Evolutionary conservation across 805 yeast genomes (phyloP).

Genomic region (Priceomyces fermenticarens): DNA sequence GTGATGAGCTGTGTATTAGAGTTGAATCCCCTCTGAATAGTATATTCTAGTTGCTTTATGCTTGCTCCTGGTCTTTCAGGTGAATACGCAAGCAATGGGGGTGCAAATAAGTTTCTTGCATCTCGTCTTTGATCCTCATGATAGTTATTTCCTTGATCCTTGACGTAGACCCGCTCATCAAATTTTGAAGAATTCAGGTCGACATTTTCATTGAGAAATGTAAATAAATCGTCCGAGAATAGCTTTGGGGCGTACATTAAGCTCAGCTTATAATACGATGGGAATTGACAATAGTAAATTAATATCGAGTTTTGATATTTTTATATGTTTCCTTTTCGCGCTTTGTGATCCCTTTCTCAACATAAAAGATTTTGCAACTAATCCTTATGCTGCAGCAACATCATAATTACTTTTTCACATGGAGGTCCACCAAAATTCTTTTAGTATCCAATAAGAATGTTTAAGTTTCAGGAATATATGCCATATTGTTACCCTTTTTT

Average conservation of each 20-base stretch:
- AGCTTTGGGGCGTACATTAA: slow-evolving; percentile 48
- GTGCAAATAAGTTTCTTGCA: slow-evolving; percentile 36
- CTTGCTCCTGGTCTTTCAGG: slow-evolving; percentile 38
- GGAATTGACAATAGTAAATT: too few species aligned
- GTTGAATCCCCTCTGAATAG: slow-evolving; percentile 10
- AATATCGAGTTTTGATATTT: background rate
- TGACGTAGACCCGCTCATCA: slow-evolving; percentile 2
- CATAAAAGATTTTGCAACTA: background rate
- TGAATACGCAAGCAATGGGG: slow-evolving; percentile 55
- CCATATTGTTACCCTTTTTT: too few species aligned
- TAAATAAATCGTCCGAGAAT: slow-evolving; percentile 44
- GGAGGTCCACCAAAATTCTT: too few species aligned
- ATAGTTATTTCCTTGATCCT: slow-evolving; percentile 8
- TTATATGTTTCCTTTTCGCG: background rate
- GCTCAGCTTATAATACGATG: too few species aligned
- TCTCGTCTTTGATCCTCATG: slow-evolving; percentile 17
- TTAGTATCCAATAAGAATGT: too few species aligned
- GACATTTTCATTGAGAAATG: slow-evolving; percentile 32
- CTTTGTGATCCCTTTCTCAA: background rate
- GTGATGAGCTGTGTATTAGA: slow-evolving; percentile 11
- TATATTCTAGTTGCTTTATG: slow-evolving; percentile 15
- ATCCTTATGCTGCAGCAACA: background rate
- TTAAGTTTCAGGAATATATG: too few species aligned
- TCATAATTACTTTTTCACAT: too few species aligned
- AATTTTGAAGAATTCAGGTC: background rate